phyloP scores from a whole-genome alignment of 2,329 filamentous ascomycete species.

The Arachnopeziza araneosa region DNA sequence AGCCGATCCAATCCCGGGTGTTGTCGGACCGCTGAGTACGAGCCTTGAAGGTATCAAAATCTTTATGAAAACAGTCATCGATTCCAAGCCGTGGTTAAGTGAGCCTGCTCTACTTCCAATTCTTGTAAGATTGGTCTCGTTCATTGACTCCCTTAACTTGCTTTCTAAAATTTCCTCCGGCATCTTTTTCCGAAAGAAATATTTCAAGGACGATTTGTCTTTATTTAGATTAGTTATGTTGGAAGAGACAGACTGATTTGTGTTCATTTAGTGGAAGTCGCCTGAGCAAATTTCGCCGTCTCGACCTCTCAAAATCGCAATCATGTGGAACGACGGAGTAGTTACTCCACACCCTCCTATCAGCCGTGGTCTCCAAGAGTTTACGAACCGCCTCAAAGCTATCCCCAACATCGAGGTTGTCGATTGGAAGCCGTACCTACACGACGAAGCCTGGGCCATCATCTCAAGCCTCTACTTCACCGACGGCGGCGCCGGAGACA shows the following conservation, averaged over 20 bases:
- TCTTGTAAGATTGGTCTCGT: slow-evolving; percentile 23
- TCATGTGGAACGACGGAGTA: slow-evolving; percentile 20
- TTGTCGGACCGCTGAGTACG: slow-evolving; percentile 35
- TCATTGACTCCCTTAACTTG: no score
- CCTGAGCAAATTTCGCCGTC: background rate
- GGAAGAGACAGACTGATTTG: no score
- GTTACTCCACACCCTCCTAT: slow-evolving; percentile 18
- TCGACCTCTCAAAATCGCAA: slow-evolving; percentile 32
- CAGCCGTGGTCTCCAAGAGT: slow-evolving; percentile 15
- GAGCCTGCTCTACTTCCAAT: slow-evolving; percentile 47
- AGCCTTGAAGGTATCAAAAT: slow-evolving; percentile 42
- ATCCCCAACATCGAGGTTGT: slow-evolving; percentile 14
- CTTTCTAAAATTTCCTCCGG: no score
- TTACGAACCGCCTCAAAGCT: slow-evolving; percentile 2
- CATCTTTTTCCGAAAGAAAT: no score
- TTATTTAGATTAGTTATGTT: no score
- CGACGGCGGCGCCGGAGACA: slow-evolving; percentile 16
- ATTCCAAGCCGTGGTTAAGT: slow-evolving; percentile 40
- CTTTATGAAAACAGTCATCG: slow-evolving; percentile 17
- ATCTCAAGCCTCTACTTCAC: slow-evolving; percentile 20
- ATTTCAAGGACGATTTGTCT: no score
- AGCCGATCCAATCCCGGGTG: slow-evolving; percentile 14
- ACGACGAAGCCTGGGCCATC: slow-evolving; percentile 18
- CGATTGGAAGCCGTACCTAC: slow-evolving; percentile 18
- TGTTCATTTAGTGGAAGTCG: slow-evolving; percentile 32